Conservation (phyloP, 129 eudicot genomes). For the Chrysanthemum makinoi region DNA sequence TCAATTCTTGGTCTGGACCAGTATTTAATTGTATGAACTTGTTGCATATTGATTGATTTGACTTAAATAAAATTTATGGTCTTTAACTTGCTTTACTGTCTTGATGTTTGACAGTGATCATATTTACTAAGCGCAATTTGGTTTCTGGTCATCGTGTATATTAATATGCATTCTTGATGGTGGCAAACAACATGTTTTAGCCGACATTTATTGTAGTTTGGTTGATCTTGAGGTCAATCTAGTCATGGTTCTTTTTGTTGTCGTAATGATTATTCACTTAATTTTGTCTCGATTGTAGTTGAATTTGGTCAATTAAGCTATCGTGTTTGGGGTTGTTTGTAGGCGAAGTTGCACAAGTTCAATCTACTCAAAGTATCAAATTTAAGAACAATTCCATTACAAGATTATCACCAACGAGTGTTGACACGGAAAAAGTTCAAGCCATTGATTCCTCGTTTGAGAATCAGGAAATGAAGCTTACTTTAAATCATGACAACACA, state of each 20-base stretch:
- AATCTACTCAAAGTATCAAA: slow-evolving; percentile 36
- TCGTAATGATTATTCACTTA: neutral
- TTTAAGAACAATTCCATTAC: slow-evolving; percentile 37
- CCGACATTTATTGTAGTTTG: neutral
- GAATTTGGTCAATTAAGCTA: neutral
- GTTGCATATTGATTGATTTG: slow-evolving; percentile 14
- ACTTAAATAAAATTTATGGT: slow-evolving; percentile 12
- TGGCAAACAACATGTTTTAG: neutral
- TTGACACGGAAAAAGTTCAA: slow-evolving; percentile 22
- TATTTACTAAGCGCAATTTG: slow-evolving; percentile 9
- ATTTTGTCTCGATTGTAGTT: neutral
- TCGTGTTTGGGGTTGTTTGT: slow-evolving; percentile 26
- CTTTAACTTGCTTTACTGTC: neutral
- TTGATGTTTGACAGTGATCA: neutral
- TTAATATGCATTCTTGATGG: neutral
- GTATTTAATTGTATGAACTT: slow-evolving; percentile 9
- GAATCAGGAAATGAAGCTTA: slow-evolving; percentile 17
- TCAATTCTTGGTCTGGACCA: slow-evolving; percentile 12
- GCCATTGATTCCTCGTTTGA: slow-evolving; percentile 19
- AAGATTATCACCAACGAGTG: slow-evolving; percentile 26
- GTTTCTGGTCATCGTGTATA: slow-evolving; percentile 6
- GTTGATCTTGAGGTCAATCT: slow-evolving; percentile 21
- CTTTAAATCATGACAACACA: slow-evolving; percentile 15
- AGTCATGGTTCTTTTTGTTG: neutral
- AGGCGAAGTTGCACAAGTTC: slow-evolving; percentile 64